Conservation (phyloP, 257 asterid genomes). For the Verbena officinalis region DNA sequence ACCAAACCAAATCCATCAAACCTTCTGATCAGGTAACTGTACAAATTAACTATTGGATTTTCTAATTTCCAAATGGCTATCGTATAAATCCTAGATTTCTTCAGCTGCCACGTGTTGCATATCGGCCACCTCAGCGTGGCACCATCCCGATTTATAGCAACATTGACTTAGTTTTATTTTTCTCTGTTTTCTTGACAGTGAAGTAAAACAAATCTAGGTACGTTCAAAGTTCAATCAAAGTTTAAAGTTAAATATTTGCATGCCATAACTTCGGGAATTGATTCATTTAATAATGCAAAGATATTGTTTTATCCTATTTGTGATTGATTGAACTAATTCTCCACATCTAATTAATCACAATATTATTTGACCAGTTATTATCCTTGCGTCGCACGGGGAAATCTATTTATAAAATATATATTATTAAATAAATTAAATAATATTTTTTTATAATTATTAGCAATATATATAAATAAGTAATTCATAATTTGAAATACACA, state of each 20-base stretch:
- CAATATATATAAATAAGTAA: too few species aligned
- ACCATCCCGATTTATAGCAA: slow-evolving; percentile 7
- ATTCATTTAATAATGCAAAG: slow-evolving; percentile 7
- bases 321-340: too few species aligned
- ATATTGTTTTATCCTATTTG: not conserved
- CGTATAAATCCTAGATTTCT: slow-evolving; percentile 24
- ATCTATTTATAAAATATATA: too few species aligned
- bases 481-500: too few species aligned
- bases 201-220: not conserved
- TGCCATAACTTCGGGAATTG: not conserved
- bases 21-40: not conserved
- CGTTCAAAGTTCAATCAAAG: not conserved
- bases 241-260: not conserved
- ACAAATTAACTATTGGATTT: slow-evolving; percentile 26
- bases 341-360: too few species aligned
- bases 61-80: slow-evolving; percentile 32
- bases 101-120: slow-evolving; percentile 29
- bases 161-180: not conserved
- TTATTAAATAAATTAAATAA: too few species aligned
- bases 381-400: too few species aligned
- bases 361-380: too few species aligned
- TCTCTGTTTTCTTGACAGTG: slow-evolving; percentile 1
- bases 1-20: slow-evolving; percentile 11
- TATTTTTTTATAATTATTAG: too few species aligned
- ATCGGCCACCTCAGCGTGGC: slow-evolving; percentile 30